Conservation (phyloP, 352 stramenopile species). For the Blastocystis sp. region DNA sequence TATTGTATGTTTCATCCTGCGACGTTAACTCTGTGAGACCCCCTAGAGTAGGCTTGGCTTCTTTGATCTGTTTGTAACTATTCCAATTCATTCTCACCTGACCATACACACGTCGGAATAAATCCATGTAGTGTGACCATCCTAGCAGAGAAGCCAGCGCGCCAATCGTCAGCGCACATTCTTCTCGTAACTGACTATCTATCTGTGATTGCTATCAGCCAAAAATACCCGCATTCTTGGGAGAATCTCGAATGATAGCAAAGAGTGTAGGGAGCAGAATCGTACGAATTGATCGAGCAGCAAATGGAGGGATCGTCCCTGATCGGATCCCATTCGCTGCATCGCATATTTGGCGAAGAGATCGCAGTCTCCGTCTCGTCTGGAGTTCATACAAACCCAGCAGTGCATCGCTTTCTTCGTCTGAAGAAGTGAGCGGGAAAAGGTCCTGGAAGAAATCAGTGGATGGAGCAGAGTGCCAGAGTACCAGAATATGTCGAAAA, state of each 20-base stretch:
- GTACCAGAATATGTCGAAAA: neutral
- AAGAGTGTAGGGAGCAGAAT: constrained; percentile 17
- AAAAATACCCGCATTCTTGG: neutral
- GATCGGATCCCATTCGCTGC: neutral
- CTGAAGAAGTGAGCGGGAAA: neutral
- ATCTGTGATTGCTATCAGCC: neutral
- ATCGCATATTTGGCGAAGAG: neutral
- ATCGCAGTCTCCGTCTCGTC: neutral
- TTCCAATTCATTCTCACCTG: neutral
- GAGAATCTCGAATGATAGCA: neutral
- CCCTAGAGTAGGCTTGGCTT: neutral
- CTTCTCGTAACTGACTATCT: constrained; percentile 1
- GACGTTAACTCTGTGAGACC: neutral
- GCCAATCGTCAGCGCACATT: neutral
- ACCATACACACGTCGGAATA: constrained; percentile 16
- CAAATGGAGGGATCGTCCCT: neutral
- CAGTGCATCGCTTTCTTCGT: neutral
- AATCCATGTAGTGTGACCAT: constrained; percentile 27
- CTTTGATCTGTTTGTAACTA: neutral
- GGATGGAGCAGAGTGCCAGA: neutral
- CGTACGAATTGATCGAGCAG: neutral
- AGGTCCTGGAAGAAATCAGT: neutral
- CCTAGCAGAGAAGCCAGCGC: neutral
- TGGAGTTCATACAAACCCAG: constrained; percentile 12
- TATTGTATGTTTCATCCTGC: constrained; percentile 33